Evolutionary conservation across 345 rosid genomes (phyloP).

Genomic region (Gossypium arboreum): DNA sequence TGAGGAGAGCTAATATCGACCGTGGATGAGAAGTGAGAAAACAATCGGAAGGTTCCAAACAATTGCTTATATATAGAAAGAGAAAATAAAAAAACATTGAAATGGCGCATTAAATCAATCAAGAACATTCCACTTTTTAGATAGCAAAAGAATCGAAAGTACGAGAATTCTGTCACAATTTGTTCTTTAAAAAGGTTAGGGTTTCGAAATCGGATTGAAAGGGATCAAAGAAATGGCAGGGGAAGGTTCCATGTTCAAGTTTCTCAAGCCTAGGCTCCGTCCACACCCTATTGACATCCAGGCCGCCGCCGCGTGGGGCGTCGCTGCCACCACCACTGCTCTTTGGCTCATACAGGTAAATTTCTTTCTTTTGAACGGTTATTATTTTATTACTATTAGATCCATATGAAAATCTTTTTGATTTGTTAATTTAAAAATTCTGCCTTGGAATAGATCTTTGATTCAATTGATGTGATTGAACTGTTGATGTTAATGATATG

Average conservation of each 20-base stretch:
- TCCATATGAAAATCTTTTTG: not conserved
- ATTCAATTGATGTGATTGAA: not conserved
- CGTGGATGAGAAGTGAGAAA: not conserved
- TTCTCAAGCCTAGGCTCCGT: constrained; percentile 43
- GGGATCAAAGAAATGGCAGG: constrained; percentile 41
- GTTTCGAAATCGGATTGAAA: not conserved
- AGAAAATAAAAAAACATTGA: not conserved
- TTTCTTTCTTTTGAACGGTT: not conserved
- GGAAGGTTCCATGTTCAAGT: constrained; percentile 35
- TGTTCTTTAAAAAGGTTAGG: not conserved
- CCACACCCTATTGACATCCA: constrained; percentile 55
- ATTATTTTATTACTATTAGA: not conserved
- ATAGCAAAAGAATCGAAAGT: not conserved
- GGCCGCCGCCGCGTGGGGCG: constrained; percentile 78
- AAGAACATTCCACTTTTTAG: not conserved
- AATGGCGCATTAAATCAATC: not conserved
- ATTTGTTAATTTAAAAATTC: not conserved
- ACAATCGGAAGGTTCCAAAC: not conserved
- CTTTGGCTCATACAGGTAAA: constrained; percentile 71
- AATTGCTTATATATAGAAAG: not conserved
- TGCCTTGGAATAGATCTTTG: not conserved
- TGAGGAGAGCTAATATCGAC: not conserved
- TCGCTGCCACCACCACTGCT: constrained; percentile 66
- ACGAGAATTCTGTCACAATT: not conserved
- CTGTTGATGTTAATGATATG: not conserved